phyloP scores from a whole-genome alignment of 1,284 basidiomycete species.

The Porodaedalea pini region DNA sequence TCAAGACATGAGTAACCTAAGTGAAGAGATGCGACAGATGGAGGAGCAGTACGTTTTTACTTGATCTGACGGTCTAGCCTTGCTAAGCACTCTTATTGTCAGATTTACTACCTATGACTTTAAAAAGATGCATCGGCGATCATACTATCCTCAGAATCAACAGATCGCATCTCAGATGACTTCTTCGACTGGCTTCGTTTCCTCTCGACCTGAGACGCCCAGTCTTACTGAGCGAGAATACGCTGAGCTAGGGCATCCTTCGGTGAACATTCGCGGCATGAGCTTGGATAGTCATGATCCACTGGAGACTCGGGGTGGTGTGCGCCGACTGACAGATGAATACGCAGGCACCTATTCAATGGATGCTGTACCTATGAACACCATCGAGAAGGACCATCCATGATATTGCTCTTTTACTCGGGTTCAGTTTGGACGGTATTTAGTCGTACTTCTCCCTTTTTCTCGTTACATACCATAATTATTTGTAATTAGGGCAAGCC shows the following conservation, averaged over 20 bases:
- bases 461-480: no score
- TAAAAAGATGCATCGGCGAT: constrained; percentile 77
- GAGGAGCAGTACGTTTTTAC: constrained; percentile 84
- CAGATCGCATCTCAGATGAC: constrained; percentile 52
- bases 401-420: constrained; percentile 5
- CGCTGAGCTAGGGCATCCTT: constrained; percentile 8
- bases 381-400: constrained; percentile 22
- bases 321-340: constrained; percentile 27
- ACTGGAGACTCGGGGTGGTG: constrained; percentile 21
- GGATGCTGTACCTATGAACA: constrained; percentile 20
- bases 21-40: constrained; percentile 93
- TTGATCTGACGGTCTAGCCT: neutral
- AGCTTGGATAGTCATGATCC: constrained; percentile 17
- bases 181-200: constrained; percentile 40
- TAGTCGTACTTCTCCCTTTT: no score
- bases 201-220: constrained; percentile 48
- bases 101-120: constrained; percentile 84
- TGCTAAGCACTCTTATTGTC: neutral
- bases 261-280: constrained; percentile 9
- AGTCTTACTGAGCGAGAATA: constrained; percentile 27
- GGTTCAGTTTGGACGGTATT: neutral
- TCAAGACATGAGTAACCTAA: constrained; percentile 77
- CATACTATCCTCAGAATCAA: constrained; percentile 78
- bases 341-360: constrained; percentile 22
- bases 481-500: no score